These are phyloP conservation scores for Cyclanthera cordifolia DNA, from an alignment of 306 rosid species.

Conservation along the genomic window DNA sequence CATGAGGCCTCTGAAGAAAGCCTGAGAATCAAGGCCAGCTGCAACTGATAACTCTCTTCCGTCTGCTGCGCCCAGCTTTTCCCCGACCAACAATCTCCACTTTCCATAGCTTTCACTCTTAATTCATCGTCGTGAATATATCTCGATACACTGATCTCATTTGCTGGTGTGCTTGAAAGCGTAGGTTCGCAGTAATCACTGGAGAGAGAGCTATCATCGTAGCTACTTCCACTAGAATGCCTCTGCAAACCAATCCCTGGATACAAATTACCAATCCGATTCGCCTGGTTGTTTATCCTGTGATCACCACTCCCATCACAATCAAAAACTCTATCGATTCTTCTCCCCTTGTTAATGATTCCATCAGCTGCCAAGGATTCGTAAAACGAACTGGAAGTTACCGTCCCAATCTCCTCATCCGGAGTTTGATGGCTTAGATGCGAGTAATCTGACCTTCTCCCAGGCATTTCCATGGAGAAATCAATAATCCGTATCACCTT, in stretches of 20 bases:
- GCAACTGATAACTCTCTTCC: constrained; percentile 96
- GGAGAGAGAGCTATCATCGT: constrained; percentile 78
- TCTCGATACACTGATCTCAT: constrained; percentile 59
- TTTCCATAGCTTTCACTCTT: too few relatives aligned
- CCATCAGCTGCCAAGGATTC: constrained; percentile 48
- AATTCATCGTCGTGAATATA: too few relatives aligned
- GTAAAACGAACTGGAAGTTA: constrained; percentile 33
- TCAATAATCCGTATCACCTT: constrained; percentile 16
- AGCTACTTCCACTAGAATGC: constrained; percentile 96
- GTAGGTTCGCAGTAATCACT: constrained; percentile 77
- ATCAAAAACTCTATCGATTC: constrained; percentile 48
- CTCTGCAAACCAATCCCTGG: constrained; percentile 62
- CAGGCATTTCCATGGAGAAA: constrained; percentile 72
- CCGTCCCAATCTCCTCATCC: constrained; percentile 44
- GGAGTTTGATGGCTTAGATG: constrained; percentile 64
- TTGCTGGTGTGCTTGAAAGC: constrained; percentile 40
- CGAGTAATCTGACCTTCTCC: constrained; percentile 76
- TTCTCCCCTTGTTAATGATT: constrained; percentile 32
- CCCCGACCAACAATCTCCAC: constrained; percentile 47
- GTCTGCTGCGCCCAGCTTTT: constrained; percentile 99
- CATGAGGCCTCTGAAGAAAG: constrained; percentile 82
- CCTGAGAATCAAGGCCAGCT: constrained; percentile 74
- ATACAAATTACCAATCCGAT: constrained; percentile 60
- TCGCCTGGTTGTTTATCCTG: constrained; percentile 36
- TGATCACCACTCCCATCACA: constrained; percentile 65